Evolutionary conservation across 495 filamentous ascomycete species (phyloP).

Genomic region (Annulohypoxylon nitens): DNA sequence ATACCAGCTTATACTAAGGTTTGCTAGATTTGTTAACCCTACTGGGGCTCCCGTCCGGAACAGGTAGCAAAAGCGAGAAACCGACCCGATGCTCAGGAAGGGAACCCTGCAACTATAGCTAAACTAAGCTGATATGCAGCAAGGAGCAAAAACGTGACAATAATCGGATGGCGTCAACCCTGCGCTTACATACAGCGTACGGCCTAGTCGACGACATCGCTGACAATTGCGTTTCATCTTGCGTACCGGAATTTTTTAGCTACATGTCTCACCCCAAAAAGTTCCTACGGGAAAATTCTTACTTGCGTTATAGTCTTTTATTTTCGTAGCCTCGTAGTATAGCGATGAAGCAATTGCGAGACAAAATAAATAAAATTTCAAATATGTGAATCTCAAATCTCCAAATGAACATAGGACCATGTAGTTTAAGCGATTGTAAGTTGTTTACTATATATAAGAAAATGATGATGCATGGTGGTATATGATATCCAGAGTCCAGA

Average conservation of each 20-base stretch:
- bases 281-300: background rate
- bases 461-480: conserved; percentile 6
- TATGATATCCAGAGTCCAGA: background rate
- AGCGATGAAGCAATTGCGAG: background rate
- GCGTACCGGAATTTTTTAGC: background rate
- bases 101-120: conserved; percentile 12
- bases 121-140: background rate
- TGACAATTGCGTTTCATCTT: background rate
- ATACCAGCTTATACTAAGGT: no score
- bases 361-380: background rate
- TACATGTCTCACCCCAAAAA: background rate
- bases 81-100: conserved; percentile 17
- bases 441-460: conserved; percentile 11
- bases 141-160: conserved; percentile 20
- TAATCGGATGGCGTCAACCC: conserved; percentile 23
- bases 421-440: background rate
- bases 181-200: background rate
- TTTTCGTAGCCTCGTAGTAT: background rate
- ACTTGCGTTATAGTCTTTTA: background rate
- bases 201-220: background rate
- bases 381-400: background rate
- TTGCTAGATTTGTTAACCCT: no score
- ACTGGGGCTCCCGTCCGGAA: background rate
- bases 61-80: background rate
- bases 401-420: background rate